Evolutionary conservation across 257 asterid species (phyloP).

Genomic region (Solanum corneliomulleri): DNA sequence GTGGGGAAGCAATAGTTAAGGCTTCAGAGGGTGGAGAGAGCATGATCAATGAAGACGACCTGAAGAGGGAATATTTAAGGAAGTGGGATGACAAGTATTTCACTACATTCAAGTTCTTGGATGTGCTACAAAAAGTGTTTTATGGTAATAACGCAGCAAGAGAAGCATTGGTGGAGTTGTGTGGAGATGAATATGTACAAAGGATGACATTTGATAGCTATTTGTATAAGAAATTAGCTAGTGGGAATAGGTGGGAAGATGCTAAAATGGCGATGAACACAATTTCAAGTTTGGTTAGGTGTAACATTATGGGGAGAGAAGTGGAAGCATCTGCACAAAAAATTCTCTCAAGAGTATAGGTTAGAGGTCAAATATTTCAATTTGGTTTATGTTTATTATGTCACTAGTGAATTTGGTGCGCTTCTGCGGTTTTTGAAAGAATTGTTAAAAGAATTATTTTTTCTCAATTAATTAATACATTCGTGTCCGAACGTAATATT

Average conservation of each 20-base stretch:
- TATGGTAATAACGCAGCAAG: constrained; percentile 67
- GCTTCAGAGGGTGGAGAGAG: constrained; percentile 57
- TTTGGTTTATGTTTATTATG: background rate
- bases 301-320: constrained; percentile 42
- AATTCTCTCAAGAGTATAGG: constrained; percentile 6
- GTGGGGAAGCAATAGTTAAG: constrained; percentile 62
- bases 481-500: no score
- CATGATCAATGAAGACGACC: constrained; percentile 44
- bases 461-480: no score
- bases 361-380: background rate
- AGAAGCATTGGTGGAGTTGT: constrained; percentile 84
- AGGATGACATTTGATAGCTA: constrained; percentile 83
- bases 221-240: constrained; percentile 57
- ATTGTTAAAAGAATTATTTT: no score
- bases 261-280: constrained; percentile 45
- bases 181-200: constrained; percentile 75
- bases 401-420: no score
- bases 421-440: no score
- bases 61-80: constrained; percentile 66
- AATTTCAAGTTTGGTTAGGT: constrained; percentile 59
- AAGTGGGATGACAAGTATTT: constrained; percentile 72
- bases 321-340: constrained; percentile 6
- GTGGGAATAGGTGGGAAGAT: constrained; percentile 48
- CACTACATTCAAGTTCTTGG: constrained; percentile 54
- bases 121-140: constrained; percentile 54